These are phyloP conservation scores for Periglandula ipomoeae DNA, from an alignment of 2,329 filamentous ascomycete species.

Conservation along the genomic window DNA sequence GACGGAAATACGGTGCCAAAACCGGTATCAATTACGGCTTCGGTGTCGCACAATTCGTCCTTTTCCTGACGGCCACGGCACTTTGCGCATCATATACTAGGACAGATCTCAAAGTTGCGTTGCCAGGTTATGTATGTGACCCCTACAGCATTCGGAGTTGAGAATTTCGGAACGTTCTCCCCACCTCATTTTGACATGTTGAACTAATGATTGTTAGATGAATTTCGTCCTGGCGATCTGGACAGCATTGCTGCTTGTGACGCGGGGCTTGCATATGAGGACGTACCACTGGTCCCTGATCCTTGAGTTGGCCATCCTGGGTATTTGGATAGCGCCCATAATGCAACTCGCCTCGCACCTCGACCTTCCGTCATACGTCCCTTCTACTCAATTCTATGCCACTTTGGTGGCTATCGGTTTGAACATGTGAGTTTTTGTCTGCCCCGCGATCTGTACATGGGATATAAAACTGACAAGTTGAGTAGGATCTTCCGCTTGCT, in stretches of 20 bases:
- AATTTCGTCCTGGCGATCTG: constrained; percentile 20
- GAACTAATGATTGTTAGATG: no score
- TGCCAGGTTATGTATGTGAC: background rate
- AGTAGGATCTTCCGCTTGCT: constrained; percentile 24
- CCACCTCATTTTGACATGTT: constrained; percentile 6
- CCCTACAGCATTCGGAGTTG: no score
- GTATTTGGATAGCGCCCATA: constrained; percentile 16
- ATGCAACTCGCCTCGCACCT: constrained; percentile 9
- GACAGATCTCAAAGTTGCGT: background rate
- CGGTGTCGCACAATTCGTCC: constrained; percentile 27
- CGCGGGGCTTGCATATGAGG: constrained; percentile 25
- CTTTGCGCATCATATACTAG: background rate
- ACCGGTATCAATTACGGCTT: constrained; percentile 27
- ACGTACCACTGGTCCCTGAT: constrained; percentile 30
- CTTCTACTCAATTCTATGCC: background rate
- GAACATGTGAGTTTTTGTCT: background rate
- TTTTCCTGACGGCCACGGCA: background rate
- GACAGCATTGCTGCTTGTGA: constrained; percentile 12
- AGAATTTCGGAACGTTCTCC: no score
- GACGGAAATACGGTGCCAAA: constrained; percentile 26
- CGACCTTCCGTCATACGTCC: background rate
- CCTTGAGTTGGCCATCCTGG: constrained; percentile 21
- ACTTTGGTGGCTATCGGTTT: background rate
- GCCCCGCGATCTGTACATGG: background rate
- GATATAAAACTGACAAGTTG: background rate